Base-by-base conservation (phyloP, 139 green algal genomes). In the Volvox reticuliferus region DNA sequence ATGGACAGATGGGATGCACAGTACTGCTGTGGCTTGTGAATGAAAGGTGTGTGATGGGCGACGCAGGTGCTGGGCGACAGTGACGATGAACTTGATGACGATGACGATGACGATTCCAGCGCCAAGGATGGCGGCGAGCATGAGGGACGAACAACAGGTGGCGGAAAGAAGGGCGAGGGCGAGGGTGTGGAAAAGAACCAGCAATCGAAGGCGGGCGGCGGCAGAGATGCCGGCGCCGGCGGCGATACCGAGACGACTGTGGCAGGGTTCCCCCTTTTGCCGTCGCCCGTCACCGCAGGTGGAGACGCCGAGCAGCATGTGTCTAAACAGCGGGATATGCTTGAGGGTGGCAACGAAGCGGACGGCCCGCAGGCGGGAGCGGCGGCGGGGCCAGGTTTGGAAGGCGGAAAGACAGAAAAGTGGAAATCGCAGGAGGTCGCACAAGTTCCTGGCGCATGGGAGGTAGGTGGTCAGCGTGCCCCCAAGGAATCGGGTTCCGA, bases 51-150 rank as follows among this genome's bases (percentile, higher is more conserved):
- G 44, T 55, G 44, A 9, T 55, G 44, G 44, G 44, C 44, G 44
- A 14, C 67, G 1, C 86, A 90, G 86, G 30, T 90, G 26, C 30
- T 78, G 73, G 86, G 83, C 2, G 86, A 90, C 20, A 77, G 44
- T 3, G 75, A 84, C 13, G 86, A 84, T 14, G 86, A 90, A 1
- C 22, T 33, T 24, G 86, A 89, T 5, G 84, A 85, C 22, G 75
- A 65, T 24, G 86, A 89, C 0, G 84, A 85, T 26, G 75, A 65
- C 30, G 85, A 63, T 19, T 33, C n/a, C 32, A 30, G 2, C 19
- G 44, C 44, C 44, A 55, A 55, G 44, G 75, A 21, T 9, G 75
- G n/a, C 32, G 30, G n/a, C 22, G 71, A 89, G 19, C 36, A 81
- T 1, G 24, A 78, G 22, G 37, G 55, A 6, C 21, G 61, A 20